Conservation (phyloP, 331 rosid species). For the Spiraea crenata region DNA sequence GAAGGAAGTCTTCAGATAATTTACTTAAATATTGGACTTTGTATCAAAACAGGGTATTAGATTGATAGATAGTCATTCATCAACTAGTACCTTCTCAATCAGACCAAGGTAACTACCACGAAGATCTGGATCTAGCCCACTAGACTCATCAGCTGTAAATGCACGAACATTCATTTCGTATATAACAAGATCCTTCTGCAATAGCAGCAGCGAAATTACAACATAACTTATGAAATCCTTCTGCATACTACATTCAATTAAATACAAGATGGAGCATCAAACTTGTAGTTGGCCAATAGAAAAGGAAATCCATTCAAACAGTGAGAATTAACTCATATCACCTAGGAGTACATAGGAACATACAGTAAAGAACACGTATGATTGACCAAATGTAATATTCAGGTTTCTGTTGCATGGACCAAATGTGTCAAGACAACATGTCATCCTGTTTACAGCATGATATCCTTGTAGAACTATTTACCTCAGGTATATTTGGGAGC, state of each 20-base stretch:
- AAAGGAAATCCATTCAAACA: not conserved
- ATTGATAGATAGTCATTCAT: not conserved
- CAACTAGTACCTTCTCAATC: conserved; percentile 73
- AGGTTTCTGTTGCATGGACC: not conserved
- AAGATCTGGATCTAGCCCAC: conserved; percentile 57
- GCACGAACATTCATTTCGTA: conserved; percentile 97
- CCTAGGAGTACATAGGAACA: conserved; percentile 4
- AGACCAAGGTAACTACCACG: conserved; percentile 93
- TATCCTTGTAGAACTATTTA: conserved; percentile 32
- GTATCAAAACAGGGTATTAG: not conserved
- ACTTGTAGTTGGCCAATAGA: not conserved
- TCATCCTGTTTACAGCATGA: conserved; percentile 6
- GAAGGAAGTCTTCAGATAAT: not conserved
- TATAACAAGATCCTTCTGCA: conserved; percentile 92
- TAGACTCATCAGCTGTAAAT: conserved; percentile 82
- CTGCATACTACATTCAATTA: not conserved
- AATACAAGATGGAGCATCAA: not conserved
- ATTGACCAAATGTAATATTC: too few species aligned
- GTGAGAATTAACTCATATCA: conserved; percentile 24
- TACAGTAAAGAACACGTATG: conserved; percentile 2
- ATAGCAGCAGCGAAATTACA: conserved; percentile 26
- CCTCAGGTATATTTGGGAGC: conserved; percentile 88
- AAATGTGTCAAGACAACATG: conserved; percentile 11
- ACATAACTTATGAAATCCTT: conserved; percentile 10
- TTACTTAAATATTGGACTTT: not conserved